Evolutionary conservation across 1,284 basidiomycete genomes (phyloP), one percentile per base, ranked within the genome.

Genomic region (Ceratobasidium sp.): DNA sequence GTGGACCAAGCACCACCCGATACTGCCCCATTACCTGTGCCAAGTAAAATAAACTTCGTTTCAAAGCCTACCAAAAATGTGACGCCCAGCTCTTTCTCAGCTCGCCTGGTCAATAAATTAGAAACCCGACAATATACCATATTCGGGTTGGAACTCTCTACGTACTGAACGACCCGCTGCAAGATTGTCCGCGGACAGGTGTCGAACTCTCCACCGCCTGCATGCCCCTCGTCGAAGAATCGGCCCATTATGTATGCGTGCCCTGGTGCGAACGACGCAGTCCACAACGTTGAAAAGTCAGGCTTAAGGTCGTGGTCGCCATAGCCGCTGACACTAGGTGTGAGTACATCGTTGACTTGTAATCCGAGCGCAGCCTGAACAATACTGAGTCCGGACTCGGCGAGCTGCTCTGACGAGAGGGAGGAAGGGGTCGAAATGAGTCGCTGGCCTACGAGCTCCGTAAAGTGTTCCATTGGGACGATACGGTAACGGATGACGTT

Each of bases 41-140:
- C n/a, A 27, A 88, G 84, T n/a, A 93, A 86, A 66, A 89, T 87
- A 78, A 92, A 91, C 79, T 93, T 90, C 1, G 84, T 86, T 81
- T 93, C 92, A 77, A 90, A 86, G 2, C 91, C 91, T 24, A 91
- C 85, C 44, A 92, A 84, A 79, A 91, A 91, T 8, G 87, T 82
- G 17, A 87, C 80, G 1, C 84, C 85, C 1, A 82, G 81, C 79
- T 79, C 6, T 81, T 72, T 62, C 82, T 79, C 0, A 22, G 87
- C 87, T 53, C 87, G 82, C 36, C 82, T 83, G 14, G 29, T n/a
- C n/a, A n/a, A 17, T n/a, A n/a, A n/a, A n/a, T 11, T 48, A 17
- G 33, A 44, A 67, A 51, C 51, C 47, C 44, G 29, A 44, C 53
- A 24, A 56, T 41, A 45, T 31, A 44, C 4, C 9, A 8, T 60